phyloP scores from a whole-genome alignment of 352 stramenopile genomes.

The Globisporangium sylvaticum region DNA sequence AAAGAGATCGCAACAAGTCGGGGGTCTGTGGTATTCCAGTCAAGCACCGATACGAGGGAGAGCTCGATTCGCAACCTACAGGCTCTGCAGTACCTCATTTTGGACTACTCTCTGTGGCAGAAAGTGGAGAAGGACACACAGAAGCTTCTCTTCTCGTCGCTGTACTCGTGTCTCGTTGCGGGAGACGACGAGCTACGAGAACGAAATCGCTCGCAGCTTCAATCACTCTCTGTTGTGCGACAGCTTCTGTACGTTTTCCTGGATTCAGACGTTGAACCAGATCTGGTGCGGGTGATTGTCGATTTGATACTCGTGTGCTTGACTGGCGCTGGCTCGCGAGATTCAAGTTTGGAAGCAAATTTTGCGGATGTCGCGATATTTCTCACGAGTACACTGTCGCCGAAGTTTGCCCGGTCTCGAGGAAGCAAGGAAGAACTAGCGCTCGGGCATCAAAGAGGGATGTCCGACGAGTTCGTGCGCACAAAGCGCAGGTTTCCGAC shows the following conservation, averaged over 20 bases:
- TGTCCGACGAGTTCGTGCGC: not conserved
- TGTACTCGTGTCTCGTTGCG: conserved; percentile 57
- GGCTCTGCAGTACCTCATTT: conserved; percentile 64
- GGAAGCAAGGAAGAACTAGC: conserved; percentile 7
- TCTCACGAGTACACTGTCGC: conserved; percentile 46
- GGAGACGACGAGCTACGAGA: conserved; percentile 44
- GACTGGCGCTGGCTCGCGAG: conserved; percentile 28
- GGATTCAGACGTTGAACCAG: conserved; percentile 39
- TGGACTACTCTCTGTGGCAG: conserved; percentile 73
- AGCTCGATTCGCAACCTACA: conserved; percentile 57
- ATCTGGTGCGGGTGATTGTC: conserved; percentile 55
- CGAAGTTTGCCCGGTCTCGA: conserved; percentile 36
- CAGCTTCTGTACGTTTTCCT: conserved; percentile 72
- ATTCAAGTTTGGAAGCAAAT: conserved; percentile 44
- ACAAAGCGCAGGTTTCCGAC: not conserved
- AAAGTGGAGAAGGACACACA: conserved; percentile 33
- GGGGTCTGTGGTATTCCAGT: not conserved
- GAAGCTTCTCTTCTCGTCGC: conserved; percentile 52
- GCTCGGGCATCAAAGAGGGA: not conserved
- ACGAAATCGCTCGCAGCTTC: conserved; percentile 53
- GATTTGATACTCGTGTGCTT: conserved; percentile 70
- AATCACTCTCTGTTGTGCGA: conserved; percentile 58
- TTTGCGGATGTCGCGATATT: conserved; percentile 67
- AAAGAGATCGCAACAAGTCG: not conserved
- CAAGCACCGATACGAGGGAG: conserved; percentile 10